A percentile compares a stretch with the other conserved stretches of the same genome.
These are phyloP conservation scores for Nothopassalora personata DNA, from an alignment of 2,329 filamentous ascomycete genomes.

Conservation along the genomic window DNA sequence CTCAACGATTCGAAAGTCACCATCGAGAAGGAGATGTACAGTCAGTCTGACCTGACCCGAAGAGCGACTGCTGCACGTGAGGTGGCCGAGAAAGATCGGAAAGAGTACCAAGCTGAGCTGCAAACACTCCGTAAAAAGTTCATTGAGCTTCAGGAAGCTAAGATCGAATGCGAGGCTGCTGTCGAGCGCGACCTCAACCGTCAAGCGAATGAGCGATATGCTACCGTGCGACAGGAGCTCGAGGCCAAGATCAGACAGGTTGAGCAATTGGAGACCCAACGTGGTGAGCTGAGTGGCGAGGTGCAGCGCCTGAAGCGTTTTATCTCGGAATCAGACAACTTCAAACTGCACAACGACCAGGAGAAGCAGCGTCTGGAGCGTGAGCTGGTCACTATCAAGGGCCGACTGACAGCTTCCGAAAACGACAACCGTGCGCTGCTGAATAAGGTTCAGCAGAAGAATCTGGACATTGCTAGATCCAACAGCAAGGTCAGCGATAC, in stretches of 20 bases:
- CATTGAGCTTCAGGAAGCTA: slow-evolving; percentile 76
- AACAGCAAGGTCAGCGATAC: slow-evolving; percentile 80
- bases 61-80: slow-evolving; percentile 76
- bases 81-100: slow-evolving; percentile 77
- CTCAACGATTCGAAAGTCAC: slow-evolving; percentile 93
- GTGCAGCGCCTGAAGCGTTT: slow-evolving; percentile 82
- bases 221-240: slow-evolving; percentile 70
- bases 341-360: slow-evolving; percentile 84
- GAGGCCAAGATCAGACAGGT: slow-evolving; percentile 72
- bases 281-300: slow-evolving; percentile 67
- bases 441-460: slow-evolving; percentile 96
- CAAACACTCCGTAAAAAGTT: slow-evolving; percentile 77
- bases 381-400: slow-evolving; percentile 85
- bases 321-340: slow-evolving; percentile 83
- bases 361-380: slow-evolving; percentile 89
- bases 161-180: slow-evolving; percentile 72
- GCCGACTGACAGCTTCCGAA: slow-evolving; percentile 82
- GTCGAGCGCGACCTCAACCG: slow-evolving; percentile 75
- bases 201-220: slow-evolving; percentile 73
- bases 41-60: slow-evolving; percentile 85
- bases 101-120: slow-evolving; percentile 82
- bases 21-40: slow-evolving; percentile 96
- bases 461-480: slow-evolving; percentile 88
- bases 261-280: slow-evolving; percentile 74
- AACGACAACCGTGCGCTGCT: slow-evolving; percentile 93